Evolutionary conservation across 2,329 filamentous ascomycete genomes (phyloP).

Genomic region (Boeremia exigua): DNA sequence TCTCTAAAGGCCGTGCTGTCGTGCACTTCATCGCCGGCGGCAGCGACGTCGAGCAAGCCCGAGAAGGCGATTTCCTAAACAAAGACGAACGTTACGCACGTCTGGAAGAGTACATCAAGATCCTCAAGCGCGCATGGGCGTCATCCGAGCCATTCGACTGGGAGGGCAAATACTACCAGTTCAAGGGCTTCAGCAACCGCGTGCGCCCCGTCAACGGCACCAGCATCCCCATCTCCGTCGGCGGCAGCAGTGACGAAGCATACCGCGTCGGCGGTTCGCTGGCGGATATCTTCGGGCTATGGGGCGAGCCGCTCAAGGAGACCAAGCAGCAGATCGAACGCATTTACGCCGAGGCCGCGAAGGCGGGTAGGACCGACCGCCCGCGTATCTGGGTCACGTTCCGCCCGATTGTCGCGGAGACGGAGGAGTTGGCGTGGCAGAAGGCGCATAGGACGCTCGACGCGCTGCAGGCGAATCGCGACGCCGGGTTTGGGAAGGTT

Average conservation of each 20-base stretch:
- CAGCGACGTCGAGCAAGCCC: slow-evolving; percentile 65
- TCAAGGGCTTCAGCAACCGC: slow-evolving; percentile 63
- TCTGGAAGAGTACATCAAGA: slow-evolving; percentile 67
- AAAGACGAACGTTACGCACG: slow-evolving; percentile 65
- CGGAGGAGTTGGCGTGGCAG: slow-evolving; percentile 66
- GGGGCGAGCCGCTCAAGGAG: slow-evolving; percentile 69
- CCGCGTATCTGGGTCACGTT: slow-evolving; percentile 70
- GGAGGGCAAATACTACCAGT: slow-evolving; percentile 65
- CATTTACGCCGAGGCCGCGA: slow-evolving; percentile 65
- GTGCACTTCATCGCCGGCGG: slow-evolving; percentile 70
- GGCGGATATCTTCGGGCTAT: slow-evolving; percentile 68
- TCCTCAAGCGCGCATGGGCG: slow-evolving; percentile 64
- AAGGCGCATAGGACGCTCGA: slow-evolving; percentile 66
- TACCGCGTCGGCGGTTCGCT: slow-evolving; percentile 65
- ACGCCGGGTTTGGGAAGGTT: slow-evolving; percentile 6
- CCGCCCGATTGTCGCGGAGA: slow-evolving; percentile 66
- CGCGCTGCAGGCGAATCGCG: slow-evolving; percentile 54
- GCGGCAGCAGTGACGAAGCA: slow-evolving; percentile 64
- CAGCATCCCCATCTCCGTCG: slow-evolving; percentile 64
- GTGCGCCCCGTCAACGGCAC: slow-evolving; percentile 61
- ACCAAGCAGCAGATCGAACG: slow-evolving; percentile 68
- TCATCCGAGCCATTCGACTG: slow-evolving; percentile 66
- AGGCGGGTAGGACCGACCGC: slow-evolving; percentile 61
- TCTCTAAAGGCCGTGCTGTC: slow-evolving; percentile 63
- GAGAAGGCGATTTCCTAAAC: slow-evolving; percentile 64